Base-by-base conservation (phyloP, 495 filamentous ascomycete species). In the Staphylotrichum tortipilum region DNA sequence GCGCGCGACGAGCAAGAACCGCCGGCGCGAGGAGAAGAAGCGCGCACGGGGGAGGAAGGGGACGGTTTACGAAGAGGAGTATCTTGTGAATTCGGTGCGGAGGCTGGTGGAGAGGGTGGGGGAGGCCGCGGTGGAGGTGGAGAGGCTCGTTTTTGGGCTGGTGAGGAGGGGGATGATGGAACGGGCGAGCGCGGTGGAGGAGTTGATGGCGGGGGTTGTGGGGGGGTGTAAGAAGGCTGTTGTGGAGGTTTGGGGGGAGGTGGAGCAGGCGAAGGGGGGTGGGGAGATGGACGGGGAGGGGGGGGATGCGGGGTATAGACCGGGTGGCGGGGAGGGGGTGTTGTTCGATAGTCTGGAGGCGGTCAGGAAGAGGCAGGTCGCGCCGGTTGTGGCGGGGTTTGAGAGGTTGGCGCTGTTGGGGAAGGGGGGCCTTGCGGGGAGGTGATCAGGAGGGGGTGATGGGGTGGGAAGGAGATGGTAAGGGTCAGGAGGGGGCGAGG, bases 21-120 rank as follows among this genome's bases (percentile, higher is more conserved):
- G 88, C 14, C 74, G 81, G 14, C 73, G 86, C 14, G 92, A 97
- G 64, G 92, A 98, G 74, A 82, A 94, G 58, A 98, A 98, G 79
- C 78, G 89, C 7, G 92, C 92, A 1, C 76, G 87, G 22, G 92
- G 92, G 12, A 88, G 94, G 65, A 95, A 96, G 74, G 92, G 92
- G 14, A 95, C 84, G 35, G 84, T 98, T 4, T 98, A 97, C 62
- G 92, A 98, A 60, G 92, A 97, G 64, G 92, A 96, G 67, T 97
- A 98, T 63, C 75, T 98, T 10, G 81, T 95, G 37, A 91, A 86
- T 58, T 88, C 82, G 54, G 81, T 95, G 29, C 74, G 83, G n/a
- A 71, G 92, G 30, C 72, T 97, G 33, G 79, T 94, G 19, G 88
- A 95, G 60, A 74, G 90, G 17, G 79, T 95, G n/a, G 88, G 89